Evolutionary conservation across 352 stramenopile species (phyloP).

Genomic region (Phytophthora podocarpi): DNA sequence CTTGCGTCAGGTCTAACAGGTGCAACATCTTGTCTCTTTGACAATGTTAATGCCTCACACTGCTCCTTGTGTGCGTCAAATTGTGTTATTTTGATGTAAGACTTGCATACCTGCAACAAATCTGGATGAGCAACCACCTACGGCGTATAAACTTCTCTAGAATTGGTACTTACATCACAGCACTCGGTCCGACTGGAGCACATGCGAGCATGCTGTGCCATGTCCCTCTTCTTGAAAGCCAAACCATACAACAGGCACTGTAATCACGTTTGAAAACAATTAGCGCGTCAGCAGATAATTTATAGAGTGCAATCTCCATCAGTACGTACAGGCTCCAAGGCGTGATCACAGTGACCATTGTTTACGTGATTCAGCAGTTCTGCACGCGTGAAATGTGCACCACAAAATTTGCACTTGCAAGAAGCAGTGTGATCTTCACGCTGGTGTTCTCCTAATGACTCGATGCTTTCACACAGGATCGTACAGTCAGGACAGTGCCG

Average conservation of each 20-base stretch:
- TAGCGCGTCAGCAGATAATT: neutral
- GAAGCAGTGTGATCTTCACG: slow-evolving; percentile 22
- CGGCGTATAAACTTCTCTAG: no score
- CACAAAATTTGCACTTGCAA: slow-evolving; percentile 38
- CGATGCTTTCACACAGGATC: slow-evolving; percentile 21
- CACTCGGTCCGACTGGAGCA: slow-evolving; percentile 60
- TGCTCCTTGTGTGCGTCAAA: slow-evolving; percentile 21
- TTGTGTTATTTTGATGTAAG: slow-evolving; percentile 52
- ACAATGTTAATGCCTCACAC: neutral
- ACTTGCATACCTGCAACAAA: slow-evolving; percentile 43
- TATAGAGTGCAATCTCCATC: neutral
- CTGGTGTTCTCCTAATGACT: slow-evolving; percentile 20
- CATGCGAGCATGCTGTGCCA: slow-evolving; percentile 32
- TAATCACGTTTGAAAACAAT: neutral
- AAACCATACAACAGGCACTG: slow-evolving; percentile 59
- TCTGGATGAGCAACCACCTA: neutral
- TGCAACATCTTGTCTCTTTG: neutral
- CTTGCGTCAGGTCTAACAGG: neutral
- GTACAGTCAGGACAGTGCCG: slow-evolving; percentile 47
- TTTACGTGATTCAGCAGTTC: slow-evolving; percentile 28
- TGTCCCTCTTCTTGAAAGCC: slow-evolving; percentile 53
- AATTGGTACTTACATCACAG: slow-evolving; percentile 59
- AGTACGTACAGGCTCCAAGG: slow-evolving; percentile 31
- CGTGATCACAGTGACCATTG: slow-evolving; percentile 27
- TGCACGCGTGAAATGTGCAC: slow-evolving; percentile 28